Evolutionary conservation across 2,329 filamentous ascomycete genomes (phyloP).

Genomic region (Stemphylium vesicarium): DNA sequence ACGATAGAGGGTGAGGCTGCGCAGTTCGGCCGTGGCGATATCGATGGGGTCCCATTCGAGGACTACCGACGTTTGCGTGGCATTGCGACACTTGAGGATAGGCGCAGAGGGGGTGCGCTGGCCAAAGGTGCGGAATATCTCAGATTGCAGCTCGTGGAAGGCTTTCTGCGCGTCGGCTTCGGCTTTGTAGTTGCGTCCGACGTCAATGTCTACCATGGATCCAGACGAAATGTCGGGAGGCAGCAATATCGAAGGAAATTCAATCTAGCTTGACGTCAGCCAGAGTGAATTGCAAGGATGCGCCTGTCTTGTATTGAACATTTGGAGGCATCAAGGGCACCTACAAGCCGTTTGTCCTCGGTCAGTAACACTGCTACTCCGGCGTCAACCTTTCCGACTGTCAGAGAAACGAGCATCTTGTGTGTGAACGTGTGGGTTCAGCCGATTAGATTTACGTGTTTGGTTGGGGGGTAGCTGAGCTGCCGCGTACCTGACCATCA

Average conservation of each 20-base stretch:
- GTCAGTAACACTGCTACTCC: slow-evolving; percentile 97
- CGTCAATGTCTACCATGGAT: slow-evolving; percentile 97
- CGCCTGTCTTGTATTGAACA: slow-evolving; percentile 21
- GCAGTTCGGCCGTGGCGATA: slow-evolving; percentile 88
- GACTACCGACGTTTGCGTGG: slow-evolving; percentile 96
- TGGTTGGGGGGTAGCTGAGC: slow-evolving; percentile 6
- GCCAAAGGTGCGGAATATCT: slow-evolving; percentile 87
- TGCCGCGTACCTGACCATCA: slow-evolving; percentile 13
- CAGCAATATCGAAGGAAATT: slow-evolving; percentile 96
- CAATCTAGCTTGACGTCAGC: slow-evolving; percentile 69
- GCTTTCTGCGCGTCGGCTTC: slow-evolving; percentile 75
- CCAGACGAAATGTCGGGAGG: slow-evolving; percentile 94
- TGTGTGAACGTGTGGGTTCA: slow-evolving; percentile 4
- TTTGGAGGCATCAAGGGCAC: slow-evolving; percentile 44
- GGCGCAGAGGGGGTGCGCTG: slow-evolving; percentile 77
- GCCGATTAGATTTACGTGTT: slow-evolving; percentile 1
- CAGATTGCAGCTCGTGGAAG: slow-evolving; percentile 86
- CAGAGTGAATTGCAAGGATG: slow-evolving; percentile 27
- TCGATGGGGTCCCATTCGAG: slow-evolving; percentile 97
- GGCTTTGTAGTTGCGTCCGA: slow-evolving; percentile 81
- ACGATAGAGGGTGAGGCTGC: slow-evolving; percentile 87
- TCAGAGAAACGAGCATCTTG: slow-evolving; percentile 93
- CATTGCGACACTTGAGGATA: slow-evolving; percentile 88
- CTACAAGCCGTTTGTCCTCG: slow-evolving; percentile 92
- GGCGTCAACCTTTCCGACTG: slow-evolving; percentile 98